Conservation (phyloP, 2,329 filamentous ascomycete genomes). For the Blastomyces gilchristii region DNA sequence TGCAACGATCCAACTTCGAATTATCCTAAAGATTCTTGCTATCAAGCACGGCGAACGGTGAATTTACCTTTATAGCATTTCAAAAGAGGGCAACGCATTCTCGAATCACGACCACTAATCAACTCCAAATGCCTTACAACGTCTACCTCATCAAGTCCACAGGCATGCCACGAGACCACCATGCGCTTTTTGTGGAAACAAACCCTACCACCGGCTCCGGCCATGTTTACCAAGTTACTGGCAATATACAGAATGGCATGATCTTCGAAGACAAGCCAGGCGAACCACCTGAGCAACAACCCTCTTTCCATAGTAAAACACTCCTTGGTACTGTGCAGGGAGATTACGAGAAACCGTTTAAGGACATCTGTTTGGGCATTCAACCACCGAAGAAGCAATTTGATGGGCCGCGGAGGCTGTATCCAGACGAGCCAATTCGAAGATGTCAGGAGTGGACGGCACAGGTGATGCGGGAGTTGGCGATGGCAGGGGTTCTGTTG, state of each 20-base stretch:
- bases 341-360: background rate
- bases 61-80: background rate
- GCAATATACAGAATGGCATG: constrained; percentile 26
- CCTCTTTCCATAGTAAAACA: constrained; percentile 13
- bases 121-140: constrained; percentile 14
- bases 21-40: background rate
- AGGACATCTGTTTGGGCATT: background rate
- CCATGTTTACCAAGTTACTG: constrained; percentile 21
- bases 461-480: background rate
- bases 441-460: constrained; percentile 3
- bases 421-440: background rate
- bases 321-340: constrained; percentile 17
- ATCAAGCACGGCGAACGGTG: background rate
- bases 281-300: constrained; percentile 16
- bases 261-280: constrained; percentile 17
- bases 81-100: background rate
- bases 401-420: constrained; percentile 1
- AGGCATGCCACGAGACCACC: constrained; percentile 21
- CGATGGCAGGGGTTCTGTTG: background rate
- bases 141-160: constrained; percentile 17
- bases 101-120: background rate
- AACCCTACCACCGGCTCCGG: constrained; percentile 14
- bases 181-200: constrained; percentile 21
- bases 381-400: constrained; percentile 7
- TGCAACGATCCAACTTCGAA: background rate